phyloP scores from a whole-genome alignment of 257 asterid species.

The Eustoma russellianum region DNA sequence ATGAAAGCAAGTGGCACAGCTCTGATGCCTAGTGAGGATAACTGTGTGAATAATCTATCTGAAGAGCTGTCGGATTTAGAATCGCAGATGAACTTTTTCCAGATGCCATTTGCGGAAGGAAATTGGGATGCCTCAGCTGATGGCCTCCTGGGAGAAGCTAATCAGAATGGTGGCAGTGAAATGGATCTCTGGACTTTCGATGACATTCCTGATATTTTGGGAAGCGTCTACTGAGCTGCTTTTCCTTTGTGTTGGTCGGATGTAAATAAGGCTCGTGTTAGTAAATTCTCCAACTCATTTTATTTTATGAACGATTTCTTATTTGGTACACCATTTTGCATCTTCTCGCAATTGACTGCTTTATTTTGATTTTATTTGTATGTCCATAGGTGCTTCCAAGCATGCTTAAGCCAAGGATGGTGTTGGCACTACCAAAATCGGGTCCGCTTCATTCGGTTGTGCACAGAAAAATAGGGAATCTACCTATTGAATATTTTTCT shows the following conservation, averaged over 20 bases:
- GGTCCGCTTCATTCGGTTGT: too few relatives aligned
- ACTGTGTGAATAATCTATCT: slow-evolving; percentile 21
- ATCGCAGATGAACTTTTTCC: slow-evolving; percentile 61
- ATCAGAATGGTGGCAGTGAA: slow-evolving; percentile 43
- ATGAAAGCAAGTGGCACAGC: slow-evolving; percentile 24
- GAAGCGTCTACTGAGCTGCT: slow-evolving; percentile 36
- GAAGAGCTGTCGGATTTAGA: slow-evolving; percentile 45
- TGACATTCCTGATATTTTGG: slow-evolving; percentile 49
- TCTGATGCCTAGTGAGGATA: slow-evolving; percentile 15
- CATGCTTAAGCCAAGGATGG: slow-evolving; percentile 54
- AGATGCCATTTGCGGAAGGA: slow-evolving; percentile 52
- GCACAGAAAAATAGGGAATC: too few relatives aligned
- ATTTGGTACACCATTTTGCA: slow-evolving; percentile 8
- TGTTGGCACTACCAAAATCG: slow-evolving; percentile 12
- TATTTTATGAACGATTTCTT: slow-evolving; percentile 1
- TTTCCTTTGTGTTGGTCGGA: slow-evolving; percentile 9
- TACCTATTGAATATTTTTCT: too few relatives aligned
- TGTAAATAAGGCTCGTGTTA: slow-evolving; percentile 79
- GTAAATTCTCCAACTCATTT: slow-evolving; percentile 24
- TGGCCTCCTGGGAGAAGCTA: slow-evolving; percentile 47
- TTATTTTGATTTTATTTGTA: slow-evolving; percentile 32
- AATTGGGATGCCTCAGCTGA: slow-evolving; percentile 79
- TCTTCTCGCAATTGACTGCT: not conserved
- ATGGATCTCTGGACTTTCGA: slow-evolving; percentile 78
- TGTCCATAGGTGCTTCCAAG: slow-evolving; percentile 4